Evolutionary conservation across 176 grass and related monocot species (phyloP), one percentile per base, ranked within the genome.

Genomic region (Puya raimondii): DNA sequence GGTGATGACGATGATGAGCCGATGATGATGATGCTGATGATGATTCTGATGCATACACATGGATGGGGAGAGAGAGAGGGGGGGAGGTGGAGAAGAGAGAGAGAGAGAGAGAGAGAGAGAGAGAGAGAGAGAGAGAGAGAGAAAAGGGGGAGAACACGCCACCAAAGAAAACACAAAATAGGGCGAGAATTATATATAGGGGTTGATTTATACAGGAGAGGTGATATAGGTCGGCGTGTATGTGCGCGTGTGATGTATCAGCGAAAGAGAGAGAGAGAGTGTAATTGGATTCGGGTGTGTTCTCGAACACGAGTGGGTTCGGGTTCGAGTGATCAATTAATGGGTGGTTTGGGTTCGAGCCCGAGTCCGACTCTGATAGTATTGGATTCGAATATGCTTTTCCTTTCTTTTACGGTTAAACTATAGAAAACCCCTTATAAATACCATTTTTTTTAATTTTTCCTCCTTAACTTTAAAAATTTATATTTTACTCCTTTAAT

Each of bases 1-100:
- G 47, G 33, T 2, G 66, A 68, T 21, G 47, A 48, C 18, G 49
- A 25, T 23, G 26, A 17, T 49, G 4, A 42, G 33, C 7, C 33
- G 74, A 47, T 53, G 63, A 33, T 16, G 2, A 51, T 66, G 73
- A 61, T 73, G 70, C 0, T 23, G 74, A 21, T 53, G 61, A 33
- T 16, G 2, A 51, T 66, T 70, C 52, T 73, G 70, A 76, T 73
- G 68, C 77, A 69, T 63, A 77, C 79, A 85, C 85, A 91, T 91
- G 85, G 76, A 71, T 66, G 50, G 65, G 25, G 12, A 52, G 51
- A 12, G 48, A 14, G 16, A 48, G 52, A 2, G 67, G 25, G 49
- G 64, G 48, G 47, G 49, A 15, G 61, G 76, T 69, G 75, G 68
- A 59, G 70, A 52, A 74, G 51, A 71, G 77, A 51, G 47, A 59